Evolutionary conservation across 805 yeast species (phyloP), one percentile per base, ranked within the genome.

Genomic region (Candida jianshihensis): DNA sequence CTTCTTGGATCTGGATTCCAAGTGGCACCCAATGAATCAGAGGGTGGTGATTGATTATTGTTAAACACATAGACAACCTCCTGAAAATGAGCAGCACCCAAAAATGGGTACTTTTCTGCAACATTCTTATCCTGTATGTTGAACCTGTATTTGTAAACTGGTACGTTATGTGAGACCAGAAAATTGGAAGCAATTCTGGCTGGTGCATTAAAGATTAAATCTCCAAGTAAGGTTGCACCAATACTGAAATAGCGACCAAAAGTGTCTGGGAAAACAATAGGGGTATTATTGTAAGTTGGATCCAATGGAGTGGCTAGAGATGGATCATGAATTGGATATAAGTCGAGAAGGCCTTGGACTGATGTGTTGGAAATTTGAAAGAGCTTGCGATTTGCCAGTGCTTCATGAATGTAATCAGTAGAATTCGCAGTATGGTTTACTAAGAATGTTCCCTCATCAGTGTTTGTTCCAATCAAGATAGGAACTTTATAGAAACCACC

Each of bases 401-500:
- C 16, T 6, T 13, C 20, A 14, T 14, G n/a, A 13, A 38, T 22
- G 6, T 36, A 35, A 14, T 28, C 15, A 6, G 42, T 30, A 10
- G 34, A 30, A 4, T 37, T 31, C 13, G 37, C 26, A n/a, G 37
- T 24, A 6, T 33, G 6, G 17, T 24, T 6, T 10, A 35, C 7
- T 26, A 46, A 44, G 5, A 20, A 25, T 12, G 34, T 30, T 9
- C 54, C 54, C 16, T 49, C 48, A 26, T 51, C 54, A 10, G 52
- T 41, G 32, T 44, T 48, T 4, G 47, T 36, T 2, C 56, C 56
- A 16, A 51, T 44, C 16, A 51, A 33, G 4, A 49, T 22, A 10
- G 51, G 49, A 20, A 46, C 45, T 26, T 48, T 44, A 12, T 44
- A 41, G 29, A 36, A 44, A 10, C 40, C 40, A 29, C 46, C 46